Evolutionary conservation across 805 yeast species (phyloP), one percentile per base, ranked within the genome.

Genomic region (Vanderwaltozyma tropicalis): DNA sequence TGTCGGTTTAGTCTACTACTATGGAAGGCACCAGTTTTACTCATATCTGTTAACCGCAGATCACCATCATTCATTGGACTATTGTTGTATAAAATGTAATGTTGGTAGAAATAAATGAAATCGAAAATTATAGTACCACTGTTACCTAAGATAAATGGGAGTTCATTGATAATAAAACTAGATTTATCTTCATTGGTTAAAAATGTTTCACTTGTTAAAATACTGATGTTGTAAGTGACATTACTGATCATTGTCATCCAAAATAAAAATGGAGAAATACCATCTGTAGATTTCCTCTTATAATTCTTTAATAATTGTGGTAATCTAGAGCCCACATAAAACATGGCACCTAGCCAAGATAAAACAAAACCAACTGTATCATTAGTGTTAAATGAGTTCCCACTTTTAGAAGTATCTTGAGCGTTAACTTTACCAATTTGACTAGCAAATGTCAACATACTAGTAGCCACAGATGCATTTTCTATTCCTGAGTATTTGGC

Each of bases 101-200:
- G 61, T 52, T 81, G 92, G 53, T 76, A 77, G 49, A 81, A 79
- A 53, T 79, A 80, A 3, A 74, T 60, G 24, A 76, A 43, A 55
- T 88, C 96, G 57, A 88, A 85, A 2, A 77, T 46, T 14, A 87
- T 71, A 0, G 96, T 87, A 7, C 96, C 96, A 0, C 84, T 71
- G 45, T 92, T 78, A 1, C 96, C 96, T 18, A 86, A 49, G 22
- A 89, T 68, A 52, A 79, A 88, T 0, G 96, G 95, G 38, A 85
- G 55, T 50, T 87, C 95, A 32, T 75, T 78, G 44, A 64, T 45
- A 20, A 86, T 59, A 52, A 82, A 88, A 7, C 46, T 61, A 40
- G 45, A 47, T 46, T 62, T 64, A 28, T 66, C 60, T 1, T 58
- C 61, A 14, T 60, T 53, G 8, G 47, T 41, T 24, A 66, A 38